Evolutionary conservation across 2,329 filamentous ascomycete genomes (phyloP), one percentile per base, ranked within the genome.

Genomic region (Exutisphaerella laricina): DNA sequence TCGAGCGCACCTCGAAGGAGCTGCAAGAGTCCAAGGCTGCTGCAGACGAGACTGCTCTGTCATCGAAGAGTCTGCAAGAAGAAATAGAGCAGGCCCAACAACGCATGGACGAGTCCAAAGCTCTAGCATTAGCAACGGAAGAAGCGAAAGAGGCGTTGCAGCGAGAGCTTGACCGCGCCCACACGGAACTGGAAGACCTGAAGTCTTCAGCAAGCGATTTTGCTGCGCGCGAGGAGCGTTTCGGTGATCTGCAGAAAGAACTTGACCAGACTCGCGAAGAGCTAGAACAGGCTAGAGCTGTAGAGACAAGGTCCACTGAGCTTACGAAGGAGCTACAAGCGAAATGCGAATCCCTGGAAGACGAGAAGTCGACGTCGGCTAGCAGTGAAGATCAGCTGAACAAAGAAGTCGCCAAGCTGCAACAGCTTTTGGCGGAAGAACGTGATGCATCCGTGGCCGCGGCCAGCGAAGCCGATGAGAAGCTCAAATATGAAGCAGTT

Each of bases 321-420:
- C 12, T 35, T 17, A 16, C 35, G 22, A 25, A 35, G 20, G 30
- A 41, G 25, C 17, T 41, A 23, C 39, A 41, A 29, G 39, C 28
- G 10, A 41, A 43, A 2, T 22, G 46, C 14, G 39, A 44, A 10
- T 37, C 40, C 21, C 35, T 44, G 25, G 41, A 52, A 21, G 41
- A 39, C 5, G 52, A 48, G 26, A 40, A 35, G 13, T 42, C 48
- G 4, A 39, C 47, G 30, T 46, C 45, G 18, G 36, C 43, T 8
- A 46, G 29, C 13, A 37, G 28, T 17, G 41, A 44, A 18, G 42
- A 50, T 23, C 25, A 42, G 5, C 40, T 52, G n/a, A 38, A 56
- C 14, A 29, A 49, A n/a, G 48, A 47, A 21, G 45, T 47, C 12
- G 32, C 33, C 16, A 35, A 35, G 20, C 33, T 35, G n/a, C 33